Conservation (phyloP, 2,329 filamentous ascomycete species). For the Penicillium psychrosexuale region DNA sequence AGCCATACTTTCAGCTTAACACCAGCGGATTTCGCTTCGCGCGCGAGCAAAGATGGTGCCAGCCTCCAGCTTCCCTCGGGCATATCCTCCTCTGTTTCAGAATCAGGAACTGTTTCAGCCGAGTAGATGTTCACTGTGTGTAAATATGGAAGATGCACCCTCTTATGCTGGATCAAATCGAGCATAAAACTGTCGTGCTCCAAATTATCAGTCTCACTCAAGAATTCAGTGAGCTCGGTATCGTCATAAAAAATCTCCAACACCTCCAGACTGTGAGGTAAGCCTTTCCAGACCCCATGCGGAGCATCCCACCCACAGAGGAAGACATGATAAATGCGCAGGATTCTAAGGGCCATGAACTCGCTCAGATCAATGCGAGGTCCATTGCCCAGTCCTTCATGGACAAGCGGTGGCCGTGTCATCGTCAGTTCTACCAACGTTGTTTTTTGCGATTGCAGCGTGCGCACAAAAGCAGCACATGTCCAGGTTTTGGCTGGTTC, state of each 20-base stretch:
- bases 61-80: background rate
- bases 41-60: background rate
- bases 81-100: background rate
- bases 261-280: conserved; percentile 9
- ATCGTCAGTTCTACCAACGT: conserved; percentile 8
- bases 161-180: conserved; percentile 9
- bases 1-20: conserved; percentile 6
- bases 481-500: conserved; percentile 5
- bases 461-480: conserved; percentile 13
- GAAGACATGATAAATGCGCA: conserved; percentile 13
- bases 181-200: background rate
- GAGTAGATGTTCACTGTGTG: conserved; percentile 4
- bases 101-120: background rate
- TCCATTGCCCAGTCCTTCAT: conserved; percentile 8
- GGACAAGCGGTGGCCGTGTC: background rate
- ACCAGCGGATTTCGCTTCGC: background rate
- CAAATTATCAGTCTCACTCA: background rate
- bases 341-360: conserved; percentile 2
- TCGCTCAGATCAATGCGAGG: conserved; percentile 10
- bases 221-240: background rate
- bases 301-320: conserved; percentile 1
- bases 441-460: conserved; percentile 7
- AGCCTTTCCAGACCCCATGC: background rate
- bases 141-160: background rate
- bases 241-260: conserved; percentile 14